Conservation (phyloP, 805 yeast species). For the Saturnispora kantuleensis region DNA sequence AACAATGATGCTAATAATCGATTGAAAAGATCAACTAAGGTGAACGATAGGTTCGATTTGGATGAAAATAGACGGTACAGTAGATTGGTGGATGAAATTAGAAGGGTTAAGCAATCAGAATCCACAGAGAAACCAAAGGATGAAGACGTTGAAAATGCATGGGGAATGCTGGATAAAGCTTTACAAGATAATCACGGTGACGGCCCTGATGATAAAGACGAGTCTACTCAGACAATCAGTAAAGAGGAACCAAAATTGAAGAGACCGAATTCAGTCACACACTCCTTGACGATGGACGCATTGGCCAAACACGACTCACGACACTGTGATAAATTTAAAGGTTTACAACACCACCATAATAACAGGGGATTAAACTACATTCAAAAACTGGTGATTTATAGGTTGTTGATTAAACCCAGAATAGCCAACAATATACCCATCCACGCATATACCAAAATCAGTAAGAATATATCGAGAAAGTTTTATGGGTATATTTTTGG, state of each 20-base stretch:
- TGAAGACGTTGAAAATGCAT: conserved; percentile 5
- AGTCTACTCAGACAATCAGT: not conserved
- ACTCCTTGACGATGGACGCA: conserved; percentile 11
- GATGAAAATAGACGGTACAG: conserved; percentile 5
- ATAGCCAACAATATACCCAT: conserved; percentile 28
- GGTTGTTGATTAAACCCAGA: conserved; percentile 40
- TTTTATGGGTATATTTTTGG: conserved; percentile 32
- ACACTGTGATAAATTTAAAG: not conserved
- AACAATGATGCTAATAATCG: conserved; percentile 9
- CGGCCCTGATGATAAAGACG: not conserved
- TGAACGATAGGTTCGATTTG: conserved; percentile 4
- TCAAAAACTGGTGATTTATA: conserved; percentile 50
- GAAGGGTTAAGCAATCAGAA: conserved; percentile 3
- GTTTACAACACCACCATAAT: not conserved
- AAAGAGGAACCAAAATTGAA: conserved; percentile 1
- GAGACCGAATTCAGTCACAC: conserved; percentile 8
- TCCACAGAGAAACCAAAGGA: not conserved
- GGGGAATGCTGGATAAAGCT: conserved; percentile 10
- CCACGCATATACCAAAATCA: conserved; percentile 43
- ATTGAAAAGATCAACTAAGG: conserved; percentile 4
- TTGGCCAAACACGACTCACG: conserved; percentile 7
- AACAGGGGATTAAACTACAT: conserved; percentile 21
- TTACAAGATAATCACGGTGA: not conserved
- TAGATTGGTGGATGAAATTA: conserved; percentile 6
- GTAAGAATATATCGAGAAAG: conserved; percentile 51